These are phyloP conservation scores for Amorphotheca resinae DNA, from an alignment of 495 filamentous ascomycete species.

Conservation along the genomic window DNA sequence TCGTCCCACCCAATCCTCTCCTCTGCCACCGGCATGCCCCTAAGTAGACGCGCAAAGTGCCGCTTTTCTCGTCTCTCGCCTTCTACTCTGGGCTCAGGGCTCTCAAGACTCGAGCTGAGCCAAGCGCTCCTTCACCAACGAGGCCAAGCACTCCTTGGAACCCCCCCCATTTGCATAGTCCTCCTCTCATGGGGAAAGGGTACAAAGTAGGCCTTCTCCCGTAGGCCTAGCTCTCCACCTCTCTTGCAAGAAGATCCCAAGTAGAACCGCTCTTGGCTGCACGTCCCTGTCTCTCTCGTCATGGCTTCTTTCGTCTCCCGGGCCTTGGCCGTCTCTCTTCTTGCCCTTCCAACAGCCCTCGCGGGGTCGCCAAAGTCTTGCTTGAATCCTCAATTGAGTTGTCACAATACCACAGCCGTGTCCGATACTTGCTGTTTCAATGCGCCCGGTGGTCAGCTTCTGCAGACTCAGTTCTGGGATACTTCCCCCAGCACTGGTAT, in stretches of 20 bases:
- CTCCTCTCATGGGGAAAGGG: too few relatives aligned
- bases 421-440: slow-evolving; percentile 28
- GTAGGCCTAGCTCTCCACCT: neutral
- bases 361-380: slow-evolving; percentile 11
- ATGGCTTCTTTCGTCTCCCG: neutral
- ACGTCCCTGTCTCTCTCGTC: neutral
- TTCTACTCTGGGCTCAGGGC: too few relatives aligned
- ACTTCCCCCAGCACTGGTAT: slow-evolving; percentile 31
- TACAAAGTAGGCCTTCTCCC: neutral
- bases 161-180: too few relatives aligned
- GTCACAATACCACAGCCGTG: slow-evolving; percentile 11
- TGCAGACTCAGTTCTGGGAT: slow-evolving; percentile 72
- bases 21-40: too few relatives aligned
- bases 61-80: too few relatives aligned
- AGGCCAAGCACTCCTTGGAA: too few relatives aligned
- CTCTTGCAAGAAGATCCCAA: too few relatives aligned
- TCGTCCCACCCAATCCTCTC: too few relatives aligned
- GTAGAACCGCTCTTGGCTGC: neutral
- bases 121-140: too few relatives aligned
- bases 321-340: neutral
- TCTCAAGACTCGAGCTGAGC: too few relatives aligned
- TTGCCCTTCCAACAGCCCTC: neutral
- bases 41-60: too few relatives aligned
- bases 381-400: slow-evolving; percentile 12
- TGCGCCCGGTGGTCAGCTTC: slow-evolving; percentile 51